Evolutionary conservation across 495 filamentous ascomycete genomes (phyloP), one percentile per base, ranked within the genome.

Genomic region (Neurospora sp.): DNA sequence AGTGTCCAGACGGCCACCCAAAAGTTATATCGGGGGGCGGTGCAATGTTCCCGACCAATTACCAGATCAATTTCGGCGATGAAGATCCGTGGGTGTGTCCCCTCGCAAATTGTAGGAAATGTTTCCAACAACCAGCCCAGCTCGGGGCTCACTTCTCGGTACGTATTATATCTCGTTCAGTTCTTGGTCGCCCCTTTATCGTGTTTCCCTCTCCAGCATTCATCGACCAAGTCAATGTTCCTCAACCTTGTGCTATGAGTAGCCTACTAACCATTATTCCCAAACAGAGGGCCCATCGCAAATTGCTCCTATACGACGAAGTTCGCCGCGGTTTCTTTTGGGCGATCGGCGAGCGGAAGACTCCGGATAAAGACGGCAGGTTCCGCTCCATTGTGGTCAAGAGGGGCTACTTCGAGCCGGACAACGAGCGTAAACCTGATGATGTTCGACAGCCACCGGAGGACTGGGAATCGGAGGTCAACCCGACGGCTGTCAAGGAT

Each of bases 131-230:
- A 39, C 60, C 14, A 73, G 66, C 73, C 31, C 46, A 16, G 14
- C 72, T 80, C 1, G 78, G 75, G 0, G 71, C 74, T 2, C 78
- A 80, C 69, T 80, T 80, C 40, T 76, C 60, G 39, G 75, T 78
- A 70, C 3, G 27, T 1, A 66, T 9, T 7, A 3, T 14, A 35
- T 62, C 5, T 35, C 23, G 3, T 62, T 0, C 54, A 23, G 4
- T 12, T 5, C 42, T 44, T 44, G 16, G 2, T 49, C 5, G 11
- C 11, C 9, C 46, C 11, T 14, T n/a, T 3, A 11, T 49, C n/a
- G 12, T 40, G 0, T 23, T 54, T 27, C 11, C 20, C 20, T 27
- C 0, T 20, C 49, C 5, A 2, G 20, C 2, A 23, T 14, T 4
- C 18, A n/a, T 46, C 18, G 8, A 3, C 7, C 5, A n/a, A 69